These are phyloP conservation scores for Colletotrichum euphorbiae DNA, from an alignment of 2,329 filamentous ascomycete species.

Conservation along the genomic window DNA sequence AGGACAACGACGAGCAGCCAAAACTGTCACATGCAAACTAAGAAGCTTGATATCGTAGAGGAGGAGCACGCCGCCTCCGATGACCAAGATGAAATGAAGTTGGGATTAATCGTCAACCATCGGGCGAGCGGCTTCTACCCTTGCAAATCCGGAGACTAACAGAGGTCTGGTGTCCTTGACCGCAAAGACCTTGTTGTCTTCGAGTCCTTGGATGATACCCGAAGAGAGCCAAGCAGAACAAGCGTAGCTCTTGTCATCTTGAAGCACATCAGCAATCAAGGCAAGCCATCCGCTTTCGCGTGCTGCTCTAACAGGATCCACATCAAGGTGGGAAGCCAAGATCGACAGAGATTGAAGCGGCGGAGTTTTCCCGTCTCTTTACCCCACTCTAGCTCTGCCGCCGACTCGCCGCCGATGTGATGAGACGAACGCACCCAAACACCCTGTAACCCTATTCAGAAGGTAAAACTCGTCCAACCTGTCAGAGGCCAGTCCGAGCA, in stretches of 20 bases:
- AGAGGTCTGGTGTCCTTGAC: no score
- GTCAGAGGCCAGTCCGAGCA: not conserved
- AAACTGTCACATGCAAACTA: constrained; percentile 10
- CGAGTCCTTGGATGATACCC: not conserved
- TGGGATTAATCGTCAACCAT: not conserved
- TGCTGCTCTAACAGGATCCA: not conserved
- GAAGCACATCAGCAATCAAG: not conserved
- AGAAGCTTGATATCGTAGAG: not conserved
- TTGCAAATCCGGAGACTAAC: no score
- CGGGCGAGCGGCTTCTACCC: constrained; percentile 12
- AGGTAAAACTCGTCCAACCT: constrained; percentile 19
- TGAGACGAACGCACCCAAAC: constrained; percentile 15
- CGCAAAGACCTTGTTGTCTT: not conserved
- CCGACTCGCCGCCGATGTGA: not conserved
- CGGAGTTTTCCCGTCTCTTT: no score
- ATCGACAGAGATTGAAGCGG: not conserved
- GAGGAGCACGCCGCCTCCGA: constrained; percentile 1
- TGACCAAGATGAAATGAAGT: not conserved
- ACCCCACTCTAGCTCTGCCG: not conserved
- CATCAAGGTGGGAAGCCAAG: not conserved
- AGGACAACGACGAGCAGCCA: not conserved
- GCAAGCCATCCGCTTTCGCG: not conserved
- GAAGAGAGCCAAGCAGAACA: no score
- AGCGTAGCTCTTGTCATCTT: no score
- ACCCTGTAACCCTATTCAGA: constrained; percentile 26